phyloP scores from a whole-genome alignment of 2,329 filamentous ascomycete species.

The Triangularia setosa region DNA sequence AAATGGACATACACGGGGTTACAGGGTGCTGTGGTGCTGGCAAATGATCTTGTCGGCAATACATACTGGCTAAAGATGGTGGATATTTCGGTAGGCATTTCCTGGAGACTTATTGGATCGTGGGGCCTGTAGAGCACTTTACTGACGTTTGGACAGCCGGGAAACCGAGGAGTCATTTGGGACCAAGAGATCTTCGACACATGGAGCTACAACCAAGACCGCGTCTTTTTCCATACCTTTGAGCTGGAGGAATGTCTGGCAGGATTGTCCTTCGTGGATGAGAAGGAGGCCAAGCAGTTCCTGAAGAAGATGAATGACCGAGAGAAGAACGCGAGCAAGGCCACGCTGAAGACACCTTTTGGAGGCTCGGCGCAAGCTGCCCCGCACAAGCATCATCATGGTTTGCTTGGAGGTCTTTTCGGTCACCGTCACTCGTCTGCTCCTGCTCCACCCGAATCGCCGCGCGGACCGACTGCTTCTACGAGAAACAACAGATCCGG shows the following conservation, averaged over 20 bases:
- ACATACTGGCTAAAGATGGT: conserved; percentile 98
- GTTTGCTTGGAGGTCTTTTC: conserved; percentile 59
- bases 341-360: conserved; percentile 76
- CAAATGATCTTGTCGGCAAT: conserved; percentile 90
- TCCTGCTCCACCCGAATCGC: conserved; percentile 55
- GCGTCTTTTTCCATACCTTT: conserved; percentile 96
- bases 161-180: conserved; percentile 84
- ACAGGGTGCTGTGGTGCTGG: conserved; percentile 85
- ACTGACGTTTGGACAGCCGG: conserved; percentile 50
- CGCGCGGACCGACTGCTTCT: conserved; percentile 38
- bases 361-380: conserved; percentile 44
- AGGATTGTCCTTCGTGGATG: conserved; percentile 87
- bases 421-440: conserved; percentile 58
- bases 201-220: conserved; percentile 93
- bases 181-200: conserved; percentile 97
- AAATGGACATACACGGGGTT: conserved; percentile 94
- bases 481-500: conserved; percentile 39
- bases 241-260: conserved; percentile 91
- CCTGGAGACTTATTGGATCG: conserved; percentile 6
- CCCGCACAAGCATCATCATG: conserved; percentile 38
- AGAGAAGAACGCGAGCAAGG: conserved; percentile 92
- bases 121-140: conserved; percentile 36
- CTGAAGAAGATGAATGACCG: conserved; percentile 96
- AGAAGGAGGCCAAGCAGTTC: conserved; percentile 96
- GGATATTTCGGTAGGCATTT: conserved; percentile 75